phyloP scores from a whole-genome alignment of 2,329 filamentous ascomycete genomes.

The Microcyclospora pomicola region DNA sequence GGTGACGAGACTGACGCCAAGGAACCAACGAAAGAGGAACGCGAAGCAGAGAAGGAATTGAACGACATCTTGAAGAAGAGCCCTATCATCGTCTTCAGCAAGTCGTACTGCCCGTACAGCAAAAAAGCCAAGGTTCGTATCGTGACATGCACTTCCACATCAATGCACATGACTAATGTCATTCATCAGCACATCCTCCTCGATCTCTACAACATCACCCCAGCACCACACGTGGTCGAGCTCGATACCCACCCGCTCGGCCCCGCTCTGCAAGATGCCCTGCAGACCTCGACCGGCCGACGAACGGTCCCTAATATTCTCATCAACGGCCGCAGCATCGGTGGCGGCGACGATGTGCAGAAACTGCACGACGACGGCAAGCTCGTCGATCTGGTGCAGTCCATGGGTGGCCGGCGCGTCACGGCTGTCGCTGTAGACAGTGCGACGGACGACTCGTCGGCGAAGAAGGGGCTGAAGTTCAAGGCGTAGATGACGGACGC shows the following conservation, averaged over 20 bases:
- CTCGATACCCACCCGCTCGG: constrained; percentile 73
- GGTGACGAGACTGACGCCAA: constrained; percentile 32
- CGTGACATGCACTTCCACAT: background rate
- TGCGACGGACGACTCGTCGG: constrained; percentile 4
- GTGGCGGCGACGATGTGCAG: constrained; percentile 75
- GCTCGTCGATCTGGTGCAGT: constrained; percentile 57
- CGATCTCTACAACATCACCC: constrained; percentile 69
- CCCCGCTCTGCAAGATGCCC: constrained; percentile 50
- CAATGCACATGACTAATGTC: constrained; percentile 2
- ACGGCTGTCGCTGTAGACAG: constrained; percentile 16
- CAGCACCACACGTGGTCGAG: constrained; percentile 76
- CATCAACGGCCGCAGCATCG: constrained; percentile 75
- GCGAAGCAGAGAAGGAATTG: constrained; percentile 56
- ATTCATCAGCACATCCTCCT: constrained; percentile 49
- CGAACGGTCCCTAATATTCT: constrained; percentile 85
- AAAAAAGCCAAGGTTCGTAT: constrained; percentile 55
- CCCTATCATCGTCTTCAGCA: constrained; percentile 90
- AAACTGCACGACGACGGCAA: constrained; percentile 48
- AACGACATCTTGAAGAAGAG: constrained; percentile 69
- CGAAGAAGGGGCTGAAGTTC: background rate
- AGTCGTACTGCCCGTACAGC: constrained; percentile 80
- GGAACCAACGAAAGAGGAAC: constrained; percentile 32
- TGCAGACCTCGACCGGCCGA: constrained; percentile 62
- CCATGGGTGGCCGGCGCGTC: constrained; percentile 57
- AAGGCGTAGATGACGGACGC: no score